A percentile compares a stretch with the other conserved stretches of the same genome.
Evolutionary conservation across 768 basidiomycete genomes (phyloP).

Genomic region (Suillus tomentosus): DNA sequence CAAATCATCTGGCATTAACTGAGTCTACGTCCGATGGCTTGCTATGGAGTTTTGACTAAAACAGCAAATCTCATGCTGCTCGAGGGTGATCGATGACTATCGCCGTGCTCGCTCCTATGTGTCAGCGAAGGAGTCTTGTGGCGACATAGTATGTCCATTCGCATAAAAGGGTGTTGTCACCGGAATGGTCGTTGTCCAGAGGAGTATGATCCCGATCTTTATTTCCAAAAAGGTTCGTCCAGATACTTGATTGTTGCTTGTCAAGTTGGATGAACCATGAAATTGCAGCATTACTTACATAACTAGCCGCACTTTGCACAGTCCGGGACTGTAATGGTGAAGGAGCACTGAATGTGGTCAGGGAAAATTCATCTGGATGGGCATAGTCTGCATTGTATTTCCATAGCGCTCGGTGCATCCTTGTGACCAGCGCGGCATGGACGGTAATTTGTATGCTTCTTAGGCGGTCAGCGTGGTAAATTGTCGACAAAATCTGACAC

Average conservation of each 20-base stretch:
- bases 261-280: background rate
- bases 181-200: background rate
- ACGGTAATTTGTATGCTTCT: background rate
- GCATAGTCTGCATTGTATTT: background rate
- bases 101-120: background rate
- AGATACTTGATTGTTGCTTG: background rate
- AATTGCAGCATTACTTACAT: background rate
- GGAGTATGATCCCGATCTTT: background rate
- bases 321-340: background rate
- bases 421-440: background rate
- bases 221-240: background rate
- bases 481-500: background rate
- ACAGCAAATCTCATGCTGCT: background rate
- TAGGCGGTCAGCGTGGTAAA: background rate
- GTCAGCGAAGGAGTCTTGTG: background rate
- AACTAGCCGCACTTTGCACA: background rate
- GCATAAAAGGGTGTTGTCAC: background rate
- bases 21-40: background rate
- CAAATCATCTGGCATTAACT: background rate
- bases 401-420: conserved; percentile 5
- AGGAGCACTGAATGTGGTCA: background rate
- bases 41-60: background rate
- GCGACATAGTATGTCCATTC: background rate
- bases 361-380: background rate
- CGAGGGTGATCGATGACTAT: background rate